phyloP scores from a whole-genome alignment of 805 yeast genomes.

The Saturnispora saitoi region DNA sequence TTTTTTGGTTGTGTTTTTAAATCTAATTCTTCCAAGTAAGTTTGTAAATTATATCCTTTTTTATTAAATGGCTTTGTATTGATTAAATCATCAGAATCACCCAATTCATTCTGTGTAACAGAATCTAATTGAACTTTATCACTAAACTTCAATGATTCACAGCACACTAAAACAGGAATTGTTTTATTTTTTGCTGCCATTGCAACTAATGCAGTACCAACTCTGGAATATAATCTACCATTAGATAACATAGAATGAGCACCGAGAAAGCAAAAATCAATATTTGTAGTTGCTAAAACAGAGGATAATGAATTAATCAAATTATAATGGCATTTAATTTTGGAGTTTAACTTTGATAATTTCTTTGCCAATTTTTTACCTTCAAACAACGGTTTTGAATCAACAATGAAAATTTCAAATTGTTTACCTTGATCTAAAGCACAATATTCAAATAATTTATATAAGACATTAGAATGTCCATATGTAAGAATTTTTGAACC shows the following conservation, averaged over 20 bases:
- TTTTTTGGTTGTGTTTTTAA: constrained; percentile 14
- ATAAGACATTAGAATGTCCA: constrained; percentile 81
- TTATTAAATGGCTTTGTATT: constrained; percentile 48
- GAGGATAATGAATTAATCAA: constrained; percentile 72
- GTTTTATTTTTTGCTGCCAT: constrained; percentile 83
- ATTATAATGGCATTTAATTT: constrained; percentile 70
- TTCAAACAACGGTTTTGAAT: constrained; percentile 89
- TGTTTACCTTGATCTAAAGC: constrained; percentile 48
- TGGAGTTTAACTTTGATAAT: constrained; percentile 41
- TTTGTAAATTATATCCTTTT: constrained; percentile 57
- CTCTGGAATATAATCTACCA: constrained; percentile 87
- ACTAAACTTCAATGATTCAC: constrained; percentile 89
- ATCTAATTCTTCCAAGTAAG: constrained; percentile 43
- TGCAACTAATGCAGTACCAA: constrained; percentile 89
- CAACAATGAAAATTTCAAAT: constrained; percentile 80
- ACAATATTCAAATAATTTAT: constrained; percentile 64
- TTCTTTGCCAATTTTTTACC: constrained; percentile 70
- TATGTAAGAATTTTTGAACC: constrained; percentile 78
- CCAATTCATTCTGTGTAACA: constrained; percentile 89
- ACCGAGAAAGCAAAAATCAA: constrained; percentile 86
- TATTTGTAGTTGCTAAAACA: constrained; percentile 58
- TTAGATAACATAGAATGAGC: constrained; percentile 97
- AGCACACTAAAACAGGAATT: constrained; percentile 90
- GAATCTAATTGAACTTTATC: constrained; percentile 94
- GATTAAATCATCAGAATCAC: constrained; percentile 67